Base-by-base conservation (phyloP, 164 flowering plant species). In the Berberis thunbergii region DNA sequence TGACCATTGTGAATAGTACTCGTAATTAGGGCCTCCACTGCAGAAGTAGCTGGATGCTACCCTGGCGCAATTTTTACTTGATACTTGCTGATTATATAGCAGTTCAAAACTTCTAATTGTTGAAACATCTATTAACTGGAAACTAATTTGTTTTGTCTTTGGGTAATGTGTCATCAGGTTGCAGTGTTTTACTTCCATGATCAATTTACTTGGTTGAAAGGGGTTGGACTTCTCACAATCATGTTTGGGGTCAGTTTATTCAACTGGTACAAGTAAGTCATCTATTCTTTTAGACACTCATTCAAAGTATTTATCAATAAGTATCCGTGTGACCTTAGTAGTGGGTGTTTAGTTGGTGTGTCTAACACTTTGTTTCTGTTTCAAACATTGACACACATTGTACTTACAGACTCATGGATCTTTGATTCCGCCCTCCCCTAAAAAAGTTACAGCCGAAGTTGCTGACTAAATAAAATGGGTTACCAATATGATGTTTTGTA, bases 251-350 rank as follows among this genome's bases (percentile, higher is more conserved):
- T 94, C 68, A 76, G 97, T 74, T 79, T 94, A 61, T 94, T 91
- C 80, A 94, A 94, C 69, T 91, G 91, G 96, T 94, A 85, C 96
- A 94, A 94, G 97, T 91, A 86, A 94, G 97, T 89, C 4, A 55
- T 55, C 49, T 26, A 7, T 58, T 40, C 55, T 46, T 53, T 2
- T 13, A 52, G 43, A 42, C 26, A 26, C 26, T 26, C 26, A 26
- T 26, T 26, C 26, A 26, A 26, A 26, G 26, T 26, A 26, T 26
- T 26, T 26, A 26, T 26, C 26, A 26, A 26, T 26, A 26, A 26
- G 26, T 26, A 26, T 26, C 26, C 26, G 26, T 26, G 26, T 26
- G 26, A 26, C 26, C 26, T 26, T 26, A 26, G 26, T 26, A 26
- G 26, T 26, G 26, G 26, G 26, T 26, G 26, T 26, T 26, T 26